Base-by-base conservation (phyloP, 169 alveolate genomes). In the Plasmodium gonderi region DNA sequence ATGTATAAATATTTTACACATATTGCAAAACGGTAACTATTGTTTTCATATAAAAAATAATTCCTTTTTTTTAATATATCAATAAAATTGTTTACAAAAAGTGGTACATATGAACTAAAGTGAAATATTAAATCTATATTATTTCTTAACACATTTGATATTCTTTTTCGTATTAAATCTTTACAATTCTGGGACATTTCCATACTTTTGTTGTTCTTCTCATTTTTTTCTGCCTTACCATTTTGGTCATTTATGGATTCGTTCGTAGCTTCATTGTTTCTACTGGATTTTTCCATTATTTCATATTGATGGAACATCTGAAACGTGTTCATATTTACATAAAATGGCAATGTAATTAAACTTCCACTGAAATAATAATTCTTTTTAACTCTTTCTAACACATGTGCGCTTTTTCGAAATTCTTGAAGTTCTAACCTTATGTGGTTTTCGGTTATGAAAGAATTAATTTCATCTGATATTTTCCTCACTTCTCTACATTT, bases 261-360 rank as follows among this genome's bases (percentile, higher is more conserved):
- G 8, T 23, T 23, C 9, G 1, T 36, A 60, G 14, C 72, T 23
- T 17, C 14, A 20, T 9, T 79, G 40, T 33, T 65, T n/a, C 51
- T n/a, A 69, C n/a, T n/a, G 26, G 23, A 31, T 31, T 69, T 31
- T 31, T 69, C 54, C 26, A 69, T n/a, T 33, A 17, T 69, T 14
- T 42, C 29, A 69, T 31, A 36, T 2, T 31, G 54, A 42, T 12
- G 31, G 14, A 31, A 12, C 54, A 69, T 14, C 23, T 69, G 49
- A 69, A 36, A 69, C 26, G 14, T 42, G 4, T 74, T 54, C 20
- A 36, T 8, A 40, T 68, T 81, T 45, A 69, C 38, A 81, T 81
- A 81, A 68, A 81, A 81, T 5, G 91, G 91, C 14, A 81, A 8
- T 11, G 91, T 81, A 45, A 81, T 68, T 81, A 81, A 74, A 31